Evolutionary conservation across 2,329 filamentous ascomycete species (phyloP), one percentile per base, ranked within the genome.

Genomic region (Ophiosphaerella herpotricha): DNA sequence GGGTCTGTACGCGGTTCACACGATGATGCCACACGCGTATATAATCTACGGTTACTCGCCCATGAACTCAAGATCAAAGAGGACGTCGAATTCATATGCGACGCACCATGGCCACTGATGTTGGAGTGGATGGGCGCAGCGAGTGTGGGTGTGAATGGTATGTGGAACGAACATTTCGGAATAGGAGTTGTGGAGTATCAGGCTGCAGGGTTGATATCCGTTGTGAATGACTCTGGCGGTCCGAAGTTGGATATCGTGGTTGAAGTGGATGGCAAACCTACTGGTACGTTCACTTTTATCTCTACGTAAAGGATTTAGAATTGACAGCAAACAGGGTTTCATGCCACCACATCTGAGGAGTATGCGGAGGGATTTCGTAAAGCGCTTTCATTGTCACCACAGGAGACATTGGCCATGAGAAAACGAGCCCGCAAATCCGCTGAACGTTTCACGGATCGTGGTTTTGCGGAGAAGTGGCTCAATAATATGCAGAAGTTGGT

Each of bases 161-260:
- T 99, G 94, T 99, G 94, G 93, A 97, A 97, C 71, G 94, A 99
- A 77, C 94, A 99, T 74, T 99, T 99, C 71, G 94, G 94, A 18
- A 99, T 99, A 51, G 94, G 94, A 1, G 92, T 97, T 13, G 94
- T 99, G 35, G 94, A 99, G 78, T 99, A 97, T 70, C 92, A 97
- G 71, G 94, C 94, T 4, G 94, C 94, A 0, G 94, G 94, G 1
- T 78, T 99, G 50, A 91, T 99, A 49, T 86, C 88, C 5, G 92
- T 99, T 0, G 94, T 97, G 7, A 94, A 99, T 66, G 81, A 97
- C 73, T 94, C 89, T 43, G 94, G 93, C 7, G 94, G 94, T 0
- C 94, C 94, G 2, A 96, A 94, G 74, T 75, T 91, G 55, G 94
- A 99, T 70, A 99, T 99, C 60, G 93, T 97, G 13, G 83, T 91